Base-by-base conservation (phyloP, 441 rosid genomes). In the Cnidoscolus chayamansa region DNA sequence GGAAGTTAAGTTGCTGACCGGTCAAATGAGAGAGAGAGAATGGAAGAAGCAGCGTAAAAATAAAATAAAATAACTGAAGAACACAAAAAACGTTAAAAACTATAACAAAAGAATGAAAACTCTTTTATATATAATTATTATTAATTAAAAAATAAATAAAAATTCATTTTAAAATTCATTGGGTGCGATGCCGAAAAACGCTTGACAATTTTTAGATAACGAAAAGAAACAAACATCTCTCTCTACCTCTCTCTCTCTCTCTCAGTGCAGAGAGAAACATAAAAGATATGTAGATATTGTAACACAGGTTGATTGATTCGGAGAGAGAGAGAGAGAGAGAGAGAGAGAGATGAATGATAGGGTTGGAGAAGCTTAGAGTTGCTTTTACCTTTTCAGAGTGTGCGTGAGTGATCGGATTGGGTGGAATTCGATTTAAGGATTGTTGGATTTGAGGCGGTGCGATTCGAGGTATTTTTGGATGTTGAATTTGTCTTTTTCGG, bases 361-460 rank as follows among this genome's bases (percentile, higher is more conserved):
- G 31, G 32, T 13, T 40, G 63, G 16, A 30, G 30, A 63, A 71
- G 74, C 35, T 37, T 40, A 30, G 5, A 72, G 37, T 4, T 35
- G 75, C 63, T 64, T 56, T 47, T 53, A 7, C 47, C 17, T 43
- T 17, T 61, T 20, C 25, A 25, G 54, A 51, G 10, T 9, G 50
- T 53, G 31, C 2, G 8, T 5, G 7, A 55, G n/a, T 74, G 67
- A 67, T 74, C 77, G 53, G 67, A 66, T 66, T 66, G 35, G 25
- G 35, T 11, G 47, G 25, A 19, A 12, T 57, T 19, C 40, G 4
- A 47, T 40, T 3, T 0, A 48, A 31, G 25, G n/a, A 63, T 54
- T 6, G 30, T 8, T 56, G 72, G 69, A 65, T 30, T 59, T 51
- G 10, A 20, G 45, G 45, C 45, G 45, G 7, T 5, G 49, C 65